phyloP scores from a whole-genome alignment of 78 protist genomes.

The Dictyostelium citrinum region DNA sequence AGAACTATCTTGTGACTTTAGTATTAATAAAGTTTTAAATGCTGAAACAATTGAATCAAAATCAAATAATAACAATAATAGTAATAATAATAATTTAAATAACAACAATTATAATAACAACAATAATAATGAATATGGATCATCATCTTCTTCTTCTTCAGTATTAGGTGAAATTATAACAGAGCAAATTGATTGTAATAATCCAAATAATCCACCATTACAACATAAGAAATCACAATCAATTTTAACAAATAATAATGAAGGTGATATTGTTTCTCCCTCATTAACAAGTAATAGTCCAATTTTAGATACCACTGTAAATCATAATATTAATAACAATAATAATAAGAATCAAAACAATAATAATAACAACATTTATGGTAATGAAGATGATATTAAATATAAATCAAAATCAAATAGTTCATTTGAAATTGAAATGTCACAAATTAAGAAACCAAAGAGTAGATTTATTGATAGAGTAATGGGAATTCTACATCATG shows the following conservation, averaged over 20 bases:
- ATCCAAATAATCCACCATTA: neutral
- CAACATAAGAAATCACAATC: conserved; percentile 6
- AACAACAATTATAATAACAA: too few species aligned
- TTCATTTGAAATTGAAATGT: neutral
- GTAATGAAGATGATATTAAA: neutral
- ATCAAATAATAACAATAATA: neutral
- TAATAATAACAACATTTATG: neutral
- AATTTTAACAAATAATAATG: neutral
- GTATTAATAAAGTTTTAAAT: neutral
- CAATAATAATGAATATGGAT: neutral
- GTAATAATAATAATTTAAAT: neutral
- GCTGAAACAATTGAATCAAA: neutral
- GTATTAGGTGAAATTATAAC: neutral
- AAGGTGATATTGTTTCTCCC: neutral
- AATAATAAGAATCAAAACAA: neutral
- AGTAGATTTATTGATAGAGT: neutral
- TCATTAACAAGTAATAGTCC: neutral
- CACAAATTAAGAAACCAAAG: neutral
- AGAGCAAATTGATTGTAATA: neutral
- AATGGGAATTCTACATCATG: neutral
- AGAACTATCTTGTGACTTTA: neutral
- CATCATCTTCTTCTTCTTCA: neutral
- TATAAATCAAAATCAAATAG: neutral
- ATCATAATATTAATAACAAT: neutral
- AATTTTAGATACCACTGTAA: neutral